Evolutionary conservation across 164 flowering plant genomes (phyloP), one percentile per base, ranked within the genome.

Genomic region (Piper longum): DNA sequence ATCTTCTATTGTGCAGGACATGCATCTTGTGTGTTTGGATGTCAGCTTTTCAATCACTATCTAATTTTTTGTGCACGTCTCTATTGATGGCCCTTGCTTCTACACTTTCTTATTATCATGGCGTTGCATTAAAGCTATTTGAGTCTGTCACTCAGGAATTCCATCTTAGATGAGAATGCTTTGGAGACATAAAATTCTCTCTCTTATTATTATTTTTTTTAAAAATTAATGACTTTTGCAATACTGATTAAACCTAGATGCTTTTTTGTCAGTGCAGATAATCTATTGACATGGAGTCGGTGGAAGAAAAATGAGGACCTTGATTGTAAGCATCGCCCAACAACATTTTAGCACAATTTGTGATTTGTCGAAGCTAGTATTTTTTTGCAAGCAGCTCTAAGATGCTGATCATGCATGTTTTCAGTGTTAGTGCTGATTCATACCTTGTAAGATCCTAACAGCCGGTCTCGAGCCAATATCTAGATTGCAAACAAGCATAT

Each of bases 391-490:
- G 39, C 16, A 16, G 11, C 39, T 17, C 4, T 26, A 56, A 7
- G 17, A 17, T 56, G 59, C 17, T 7, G 19, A 17, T 4, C 39
- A 56, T 26, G 19, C n/a, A 56, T 17, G 8, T 56, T 16, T 16
- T 2, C 17, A 56, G 17, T 6, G 16, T 3, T 9, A 56, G 59
- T 17, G 17, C 6, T 56, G 19, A 17, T 17, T 56, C 60, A 36
- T 81, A 87, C 96, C 96, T 91, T 86, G 56, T 89, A 89, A 26
- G 96, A 84, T 41, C 98, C 96, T 75, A 91, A 72, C 64, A 91
- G 75, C 76, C 98, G 84, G 58, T 91, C 98, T n/a, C 98, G 92
- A 71, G 96, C 98, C 67, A 92, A 74, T 66, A 92, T 77, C 96
- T 91, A 64, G 66, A 60, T 59, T 12, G 14, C 11, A 14, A 48